phyloP scores from a whole-genome alignment of 805 yeast genomes.

The Saccharomycopsis javanensis region DNA sequence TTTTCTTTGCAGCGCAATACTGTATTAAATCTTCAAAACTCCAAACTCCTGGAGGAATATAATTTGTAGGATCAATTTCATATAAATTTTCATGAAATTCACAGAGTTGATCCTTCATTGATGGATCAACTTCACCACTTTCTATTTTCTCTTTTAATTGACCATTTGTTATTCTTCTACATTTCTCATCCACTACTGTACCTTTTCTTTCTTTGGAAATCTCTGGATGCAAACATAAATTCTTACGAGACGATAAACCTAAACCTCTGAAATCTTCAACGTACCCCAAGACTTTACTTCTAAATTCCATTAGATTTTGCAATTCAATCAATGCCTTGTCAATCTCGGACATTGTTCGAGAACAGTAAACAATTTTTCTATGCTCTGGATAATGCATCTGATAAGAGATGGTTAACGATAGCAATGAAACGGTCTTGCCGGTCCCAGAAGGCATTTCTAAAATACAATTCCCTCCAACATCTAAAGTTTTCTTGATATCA shows the following conservation, averaged over 20 bases:
- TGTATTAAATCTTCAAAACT: conserved; percentile 78
- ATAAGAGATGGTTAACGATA: conserved; percentile 88
- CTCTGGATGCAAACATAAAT: conserved; percentile 82
- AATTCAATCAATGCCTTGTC: conserved; percentile 94
- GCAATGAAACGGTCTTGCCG: conserved; percentile 88
- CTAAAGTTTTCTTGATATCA: conserved; percentile 85
- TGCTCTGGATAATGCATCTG: conserved; percentile 94
- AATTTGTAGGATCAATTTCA: conserved; percentile 77
- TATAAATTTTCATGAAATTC: conserved; percentile 85
- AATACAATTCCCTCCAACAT: conserved; percentile 94
- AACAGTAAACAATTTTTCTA: conserved; percentile 88
- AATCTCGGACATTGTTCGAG: conserved; percentile 99
- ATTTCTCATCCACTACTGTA: conserved; percentile 86
- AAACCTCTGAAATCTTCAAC: conserved; percentile 88
- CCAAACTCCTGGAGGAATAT: conserved; percentile 87
- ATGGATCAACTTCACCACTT: conserved; percentile 45
- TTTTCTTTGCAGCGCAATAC: conserved; percentile 68
- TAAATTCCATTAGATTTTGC: conserved; percentile 76
- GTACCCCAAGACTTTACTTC: conserved; percentile 74
- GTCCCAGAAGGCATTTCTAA: conserved; percentile 99
- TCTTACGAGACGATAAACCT: conserved; percentile 91
- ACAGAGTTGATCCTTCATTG: conserved; percentile 41
- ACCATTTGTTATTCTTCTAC: conserved; percentile 92
- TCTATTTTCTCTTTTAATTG: conserved; percentile 61
- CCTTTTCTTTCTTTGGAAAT: conserved; percentile 88